A percentile compares a stretch with the other conserved stretches of the same genome.
phyloP scores from a whole-genome alignment of 2,329 filamentous ascomycete genomes.

The Hypoxylon sp. region DNA sequence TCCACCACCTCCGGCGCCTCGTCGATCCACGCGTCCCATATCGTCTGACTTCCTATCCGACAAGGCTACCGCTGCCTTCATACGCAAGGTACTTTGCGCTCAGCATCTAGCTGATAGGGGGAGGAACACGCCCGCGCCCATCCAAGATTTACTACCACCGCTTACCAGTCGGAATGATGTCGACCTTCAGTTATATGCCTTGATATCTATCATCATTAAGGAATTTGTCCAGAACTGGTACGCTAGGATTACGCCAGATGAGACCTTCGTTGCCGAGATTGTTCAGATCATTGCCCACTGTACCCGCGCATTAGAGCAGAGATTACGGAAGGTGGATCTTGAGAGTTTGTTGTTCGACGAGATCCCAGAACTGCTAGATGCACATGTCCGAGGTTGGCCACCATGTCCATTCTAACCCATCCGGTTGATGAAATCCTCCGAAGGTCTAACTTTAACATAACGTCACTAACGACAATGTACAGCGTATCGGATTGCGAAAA shows the following conservation, averaged over 20 bases:
- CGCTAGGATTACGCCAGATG: slow-evolving; percentile 89
- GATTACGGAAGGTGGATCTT: slow-evolving; percentile 84
- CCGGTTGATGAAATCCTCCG: slow-evolving; percentile 5
- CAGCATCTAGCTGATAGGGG: slow-evolving; percentile 74
- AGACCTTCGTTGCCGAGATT: slow-evolving; percentile 88
- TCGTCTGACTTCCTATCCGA: slow-evolving; percentile 75
- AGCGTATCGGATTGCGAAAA: slow-evolving; percentile 82
- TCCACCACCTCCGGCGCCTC: slow-evolving; percentile 54
- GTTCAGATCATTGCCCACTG: slow-evolving; percentile 93
- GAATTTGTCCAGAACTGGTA: slow-evolving; percentile 97
- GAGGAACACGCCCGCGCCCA: slow-evolving; percentile 67
- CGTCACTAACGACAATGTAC: slow-evolving; percentile 41
- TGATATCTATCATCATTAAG: slow-evolving; percentile 89
- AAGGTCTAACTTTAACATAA: slow-evolving; percentile 5
- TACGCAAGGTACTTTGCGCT: slow-evolving; percentile 87
- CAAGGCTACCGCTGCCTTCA: slow-evolving; percentile 82
- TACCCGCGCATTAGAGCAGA: slow-evolving; percentile 88
- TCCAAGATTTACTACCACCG: slow-evolving; percentile 88
- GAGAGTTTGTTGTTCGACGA: slow-evolving; percentile 89
- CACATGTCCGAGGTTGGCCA: slow-evolving; percentile 81
- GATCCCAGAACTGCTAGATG: slow-evolving; percentile 83
- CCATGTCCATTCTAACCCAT: slow-evolving; percentile 29
- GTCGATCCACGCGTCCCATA: slow-evolving; percentile 51
- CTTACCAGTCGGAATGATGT: slow-evolving; percentile 95
- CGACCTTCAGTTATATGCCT: slow-evolving; percentile 91